Conservation (phyloP, 345 rosid species). For the Pseudoturritis turrita region DNA sequence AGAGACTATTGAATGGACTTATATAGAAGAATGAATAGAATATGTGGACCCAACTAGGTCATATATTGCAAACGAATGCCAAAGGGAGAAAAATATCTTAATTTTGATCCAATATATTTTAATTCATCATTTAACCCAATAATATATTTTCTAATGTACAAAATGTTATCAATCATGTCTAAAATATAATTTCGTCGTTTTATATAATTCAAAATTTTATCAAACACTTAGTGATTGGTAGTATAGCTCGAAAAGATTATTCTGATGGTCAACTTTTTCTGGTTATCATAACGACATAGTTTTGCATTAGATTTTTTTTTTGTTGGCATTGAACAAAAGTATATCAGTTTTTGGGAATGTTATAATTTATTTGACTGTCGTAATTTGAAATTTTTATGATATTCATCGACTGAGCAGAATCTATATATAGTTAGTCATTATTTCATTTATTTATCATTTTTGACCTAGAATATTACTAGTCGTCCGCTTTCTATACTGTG, state of each 20-base stretch:
- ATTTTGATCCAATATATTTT: not conserved
- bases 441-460: not conserved
- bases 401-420: not conserved
- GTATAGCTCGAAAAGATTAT: not conserved
- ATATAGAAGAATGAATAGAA: not conserved
- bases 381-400: too few species aligned
- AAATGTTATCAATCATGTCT: not conserved
- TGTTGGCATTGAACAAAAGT: too few species aligned
- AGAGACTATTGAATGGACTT: not conserved
- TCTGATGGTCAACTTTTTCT: not conserved
- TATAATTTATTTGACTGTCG: not conserved
- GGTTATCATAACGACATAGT: not conserved
- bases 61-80: not conserved
- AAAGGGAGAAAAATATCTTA: not conserved
- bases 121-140: not conserved
- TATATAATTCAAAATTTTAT: not conserved
- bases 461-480: not conserved
- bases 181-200: not conserved
- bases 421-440: not conserved
- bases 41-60: not conserved
- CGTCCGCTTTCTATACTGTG: too few species aligned
- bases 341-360: not conserved
- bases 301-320: too few species aligned
- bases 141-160: not conserved
- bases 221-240: not conserved